Base-by-base conservation (phyloP, 1,284 basidiomycete genomes). In the Cryptococcus sp. region DNA sequence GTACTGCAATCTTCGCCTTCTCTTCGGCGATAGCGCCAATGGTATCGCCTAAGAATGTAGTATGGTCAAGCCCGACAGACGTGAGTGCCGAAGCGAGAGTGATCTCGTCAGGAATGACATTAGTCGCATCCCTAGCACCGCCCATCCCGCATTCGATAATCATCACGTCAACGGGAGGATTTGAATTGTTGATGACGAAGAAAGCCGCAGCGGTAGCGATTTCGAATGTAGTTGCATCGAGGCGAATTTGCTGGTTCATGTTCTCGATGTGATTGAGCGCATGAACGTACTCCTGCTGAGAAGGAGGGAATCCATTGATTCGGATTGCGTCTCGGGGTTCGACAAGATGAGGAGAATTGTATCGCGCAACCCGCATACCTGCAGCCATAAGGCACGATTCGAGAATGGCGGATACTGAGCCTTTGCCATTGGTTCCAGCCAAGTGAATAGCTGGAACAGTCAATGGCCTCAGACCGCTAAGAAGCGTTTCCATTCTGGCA, bases 341-440 rank as follows among this genome's bases (percentile, higher is more conserved):
- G 56, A 94, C 77, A 6, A 99, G 86, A 74, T 98, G 94, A 0
- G 96, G 96, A 64, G 87, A 91, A 77, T 95, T 98, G 83, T 93
- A 99, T 34, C 90, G 83, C 3, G 89, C 95, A 3, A 91, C 85
- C 16, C 81, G 80, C 50, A 89, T 67, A 0, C 81, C 80, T 0
- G 87, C 83, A 11, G 81, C 74, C 1, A 73, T 73, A 16, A 98
- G 79, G 62, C 93, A 87, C 19, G 89, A 89, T 4, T 91, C 86
- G 15, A 97, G 79, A 52, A 94, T 81, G 1, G 89, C 87, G 8
- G 91, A 88, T 11, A 94, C 91, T 59, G 89, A 93, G 26, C 96
- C 96, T 78, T 99, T 99, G 29, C 95, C 95, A 78, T 99, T 99
- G 0, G 96, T 99, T 0, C 96, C 95, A 4, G 93, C 88, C 52